Evolutionary conservation across 1,284 basidiomycete species (phyloP), one percentile per base, ranked within the genome.

Genomic region (Tilletia setariae): DNA sequence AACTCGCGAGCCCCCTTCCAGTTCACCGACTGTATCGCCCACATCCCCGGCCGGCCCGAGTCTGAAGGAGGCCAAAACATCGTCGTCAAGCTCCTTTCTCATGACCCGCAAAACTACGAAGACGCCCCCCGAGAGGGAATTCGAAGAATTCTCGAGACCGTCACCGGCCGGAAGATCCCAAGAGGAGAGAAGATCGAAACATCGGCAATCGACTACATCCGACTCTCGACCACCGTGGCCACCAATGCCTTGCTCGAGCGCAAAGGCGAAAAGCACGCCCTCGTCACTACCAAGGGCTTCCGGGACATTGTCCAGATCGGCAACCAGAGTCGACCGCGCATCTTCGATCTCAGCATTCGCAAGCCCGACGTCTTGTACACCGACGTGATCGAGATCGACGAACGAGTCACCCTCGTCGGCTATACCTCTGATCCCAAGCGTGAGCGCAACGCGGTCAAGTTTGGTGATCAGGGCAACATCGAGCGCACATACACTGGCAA

Each of bases 101-200:
- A 83, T 59, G 83, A 85, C 65, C 79, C 83, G 1, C 73, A 73
- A 92, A 95, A 96, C 82, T 98, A 98, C 83, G 83, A 85, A 3
- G 95, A 98, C 84, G 95, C 95, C 0, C 95, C 95, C 0, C 94
- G 92, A 0, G 93, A 95, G 83, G 95, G 93, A 0, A 93, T 97
- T 69, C 86, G 95, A 6, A 87, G 95, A n/a, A 88, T 97, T 1
- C 84, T 98, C 1, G 92, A 97, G 84, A 86, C 86, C 25, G 88
- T 91, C 0, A 90, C 89, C 0, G 89, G 89, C 0, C 81, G 87
- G 68, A 85, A 84, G 69, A 90, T 92, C 62, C 86, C 89, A 0
- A 85, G 91, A 71, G 90, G 88, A 4, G 79, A 84, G 32, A 87
- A 88, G 64, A 86, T 94, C 21, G 87, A 89, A 19, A 92, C 91